phyloP scores from a whole-genome alignment of 1,139 yeast species.

The Lodderomyces parapsilosis region DNA sequence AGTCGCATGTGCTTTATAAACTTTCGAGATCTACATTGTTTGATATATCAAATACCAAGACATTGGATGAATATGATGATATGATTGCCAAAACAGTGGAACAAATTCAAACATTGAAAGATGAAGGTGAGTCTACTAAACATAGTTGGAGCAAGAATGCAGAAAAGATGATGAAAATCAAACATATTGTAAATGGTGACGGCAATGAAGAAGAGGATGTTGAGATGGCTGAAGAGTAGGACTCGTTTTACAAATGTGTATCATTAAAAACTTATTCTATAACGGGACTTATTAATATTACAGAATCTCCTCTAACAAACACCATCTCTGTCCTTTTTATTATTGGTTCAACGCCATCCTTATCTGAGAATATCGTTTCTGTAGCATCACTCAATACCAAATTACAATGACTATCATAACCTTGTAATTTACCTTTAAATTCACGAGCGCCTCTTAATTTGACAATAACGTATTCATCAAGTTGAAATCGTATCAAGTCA shows the following conservation, averaged over 20 bases:
- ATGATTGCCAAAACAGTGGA: slow-evolving; percentile 25
- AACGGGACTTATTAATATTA: slow-evolving; percentile 66
- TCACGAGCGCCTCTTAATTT: slow-evolving; percentile 97
- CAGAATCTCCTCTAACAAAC: slow-evolving; percentile 95
- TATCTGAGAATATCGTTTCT: slow-evolving; percentile 67
- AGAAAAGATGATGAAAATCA: slow-evolving; percentile 27
- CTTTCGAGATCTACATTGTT: slow-evolving; percentile 15
- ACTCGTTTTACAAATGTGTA: too few relatives aligned
- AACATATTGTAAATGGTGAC: slow-evolving; percentile 20
- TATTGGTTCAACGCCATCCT: slow-evolving; percentile 30
- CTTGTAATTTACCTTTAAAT: slow-evolving; percentile 86
- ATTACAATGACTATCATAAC: slow-evolving; percentile 95
- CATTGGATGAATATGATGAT: slow-evolving; percentile 33
- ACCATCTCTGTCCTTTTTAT: slow-evolving; percentile 79
- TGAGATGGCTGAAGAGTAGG: slow-evolving; percentile 14
- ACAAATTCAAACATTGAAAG: slow-evolving; percentile 28
- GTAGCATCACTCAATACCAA: slow-evolving; percentile 91
- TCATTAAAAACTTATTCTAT: slow-evolving; percentile 4
- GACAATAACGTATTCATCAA: slow-evolving; percentile 85
- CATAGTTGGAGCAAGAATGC: slow-evolving; percentile 39
- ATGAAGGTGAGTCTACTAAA: slow-evolving; percentile 31
- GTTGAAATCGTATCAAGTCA: slow-evolving; percentile 79
- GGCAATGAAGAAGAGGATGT: slow-evolving; percentile 12
- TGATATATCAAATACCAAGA: slow-evolving; percentile 16
- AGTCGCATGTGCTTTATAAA: slow-evolving; percentile 14